These are phyloP conservation scores for Steccherinum ochraceum DNA, from an alignment of 768 basidiomycete genomes.

Conservation along the genomic window DNA sequence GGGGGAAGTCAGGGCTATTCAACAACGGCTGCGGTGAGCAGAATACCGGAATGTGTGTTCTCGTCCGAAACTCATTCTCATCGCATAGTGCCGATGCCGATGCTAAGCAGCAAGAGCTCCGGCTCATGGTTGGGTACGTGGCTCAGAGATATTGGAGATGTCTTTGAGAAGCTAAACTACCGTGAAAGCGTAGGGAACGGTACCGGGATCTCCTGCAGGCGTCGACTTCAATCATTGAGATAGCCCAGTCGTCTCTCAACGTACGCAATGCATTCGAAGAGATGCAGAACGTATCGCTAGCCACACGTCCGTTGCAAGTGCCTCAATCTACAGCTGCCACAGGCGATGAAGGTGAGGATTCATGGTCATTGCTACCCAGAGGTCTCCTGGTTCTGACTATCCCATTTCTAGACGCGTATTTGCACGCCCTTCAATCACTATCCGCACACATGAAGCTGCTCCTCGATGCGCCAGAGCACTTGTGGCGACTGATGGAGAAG, in stretches of 20 bases:
- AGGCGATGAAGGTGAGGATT: conserved; percentile 37
- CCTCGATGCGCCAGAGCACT: conserved; percentile 84
- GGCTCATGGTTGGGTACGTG: conserved; percentile 90
- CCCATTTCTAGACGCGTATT: conserved; percentile 47
- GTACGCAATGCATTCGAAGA: conserved; percentile 62
- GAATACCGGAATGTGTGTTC: neutral
- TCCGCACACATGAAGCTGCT: conserved; percentile 90
- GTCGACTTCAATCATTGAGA: conserved; percentile 77
- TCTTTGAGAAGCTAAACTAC: conserved; percentile 23
- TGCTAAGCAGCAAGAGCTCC: conserved; percentile 80
- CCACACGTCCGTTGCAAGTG: conserved; percentile 37
- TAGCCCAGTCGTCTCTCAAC: conserved; percentile 59
- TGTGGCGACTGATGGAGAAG: conserved; percentile 82
- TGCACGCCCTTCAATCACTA: conserved; percentile 64
- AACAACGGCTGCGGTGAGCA: conserved; percentile 60
- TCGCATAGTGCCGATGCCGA: conserved; percentile 66
- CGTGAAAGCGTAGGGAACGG: conserved; percentile 73
- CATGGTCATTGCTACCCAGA: neutral
- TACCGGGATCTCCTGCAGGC: conserved; percentile 85
- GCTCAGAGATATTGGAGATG: neutral
- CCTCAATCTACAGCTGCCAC: conserved; percentile 32
- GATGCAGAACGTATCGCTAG: conserved; percentile 45
- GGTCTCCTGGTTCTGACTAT: conserved; percentile 1
- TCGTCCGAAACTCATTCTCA: neutral
- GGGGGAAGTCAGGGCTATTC: conserved; percentile 58